phyloP scores from a whole-genome alignment of 2,329 filamentous ascomycete genomes.

The Chaetothyriales sp. region DNA sequence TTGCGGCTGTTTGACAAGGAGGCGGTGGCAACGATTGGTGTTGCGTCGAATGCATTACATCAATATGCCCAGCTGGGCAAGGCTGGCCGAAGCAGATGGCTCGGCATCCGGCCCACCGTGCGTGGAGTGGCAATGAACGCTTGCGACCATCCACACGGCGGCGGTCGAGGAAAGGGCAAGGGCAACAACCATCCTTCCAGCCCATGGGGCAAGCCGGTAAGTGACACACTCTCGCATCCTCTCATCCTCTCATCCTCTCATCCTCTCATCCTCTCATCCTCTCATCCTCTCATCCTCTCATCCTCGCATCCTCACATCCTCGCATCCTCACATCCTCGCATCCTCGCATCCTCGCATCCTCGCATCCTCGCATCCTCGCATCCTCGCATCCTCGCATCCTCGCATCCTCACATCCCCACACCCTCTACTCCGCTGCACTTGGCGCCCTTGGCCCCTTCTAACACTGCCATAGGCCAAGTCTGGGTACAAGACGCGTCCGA shows the following conservation, averaged over 20 bases:
- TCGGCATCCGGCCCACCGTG: constrained; percentile 88
- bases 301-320: too few species aligned
- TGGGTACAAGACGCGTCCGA: constrained; percentile 76
- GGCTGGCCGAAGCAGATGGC: constrained; percentile 82
- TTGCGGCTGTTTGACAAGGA: constrained; percentile 79
- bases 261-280: too few species aligned
- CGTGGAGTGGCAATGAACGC: constrained; percentile 98
- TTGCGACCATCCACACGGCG: constrained; percentile 95
- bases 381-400: too few species aligned
- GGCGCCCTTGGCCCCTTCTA: constrained; percentile 4
- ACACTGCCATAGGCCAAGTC: constrained; percentile 35
- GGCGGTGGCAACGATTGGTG: constrained; percentile 85
- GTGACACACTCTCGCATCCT: constrained; percentile 28
- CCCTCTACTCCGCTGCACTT: constrained; percentile 1
- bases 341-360: too few species aligned
- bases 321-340: too few species aligned
- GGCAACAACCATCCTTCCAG: constrained; percentile 90
- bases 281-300: too few species aligned
- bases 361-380: too few species aligned
- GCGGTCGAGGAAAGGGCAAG: constrained; percentile 98
- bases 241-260: too few species aligned
- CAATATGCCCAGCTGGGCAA: constrained; percentile 88
- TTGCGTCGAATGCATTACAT: constrained; percentile 84
- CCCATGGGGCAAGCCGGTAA: constrained; percentile 89
- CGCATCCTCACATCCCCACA: too few species aligned